These are phyloP conservation scores for Erucastrum elatum DNA, from an alignment of 345 rosid species.

Conservation along the genomic window DNA sequence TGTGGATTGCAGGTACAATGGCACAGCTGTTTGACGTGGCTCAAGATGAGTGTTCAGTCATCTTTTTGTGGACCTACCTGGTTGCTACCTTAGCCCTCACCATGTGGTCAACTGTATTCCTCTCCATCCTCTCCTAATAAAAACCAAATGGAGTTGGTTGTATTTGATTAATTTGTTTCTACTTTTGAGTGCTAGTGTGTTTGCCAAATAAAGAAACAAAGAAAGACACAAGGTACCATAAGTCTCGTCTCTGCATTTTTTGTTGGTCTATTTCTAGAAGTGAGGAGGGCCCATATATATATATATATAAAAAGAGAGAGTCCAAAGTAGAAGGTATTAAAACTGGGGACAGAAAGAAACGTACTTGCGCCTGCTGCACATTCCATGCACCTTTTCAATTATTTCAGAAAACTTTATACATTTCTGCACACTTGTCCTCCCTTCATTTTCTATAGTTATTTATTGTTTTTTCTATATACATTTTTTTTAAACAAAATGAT, in stretches of 20 bases:
- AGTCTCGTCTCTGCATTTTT: not conserved
- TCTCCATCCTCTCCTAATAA: constrained; percentile 65
- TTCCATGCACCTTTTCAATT: not conserved
- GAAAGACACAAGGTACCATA: not conserved
- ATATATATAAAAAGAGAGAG: not conserved
- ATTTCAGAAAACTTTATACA: not conserved
- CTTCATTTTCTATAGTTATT: not conserved
- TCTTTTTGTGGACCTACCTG: constrained; percentile 85
- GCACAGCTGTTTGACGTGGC: constrained; percentile 81
- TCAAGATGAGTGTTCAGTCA: constrained; percentile 88
- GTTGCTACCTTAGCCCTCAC: constrained; percentile 79
- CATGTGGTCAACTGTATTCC: constrained; percentile 76
- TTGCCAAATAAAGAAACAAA: constrained; percentile 1
- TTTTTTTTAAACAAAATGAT: no score
- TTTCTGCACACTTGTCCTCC: not conserved
- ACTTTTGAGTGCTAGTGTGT: not conserved
- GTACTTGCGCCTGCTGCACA: not conserved
- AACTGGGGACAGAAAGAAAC: not conserved
- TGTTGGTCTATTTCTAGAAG: not conserved
- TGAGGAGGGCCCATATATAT: not conserved
- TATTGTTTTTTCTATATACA: no score
- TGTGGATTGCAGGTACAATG: constrained; percentile 70
- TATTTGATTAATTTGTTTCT: not conserved
- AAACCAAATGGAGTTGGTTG: not conserved
- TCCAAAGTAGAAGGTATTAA: not conserved